phyloP scores from a whole-genome alignment of 176 grass and related monocot species.

The Carex cristatella region DNA sequence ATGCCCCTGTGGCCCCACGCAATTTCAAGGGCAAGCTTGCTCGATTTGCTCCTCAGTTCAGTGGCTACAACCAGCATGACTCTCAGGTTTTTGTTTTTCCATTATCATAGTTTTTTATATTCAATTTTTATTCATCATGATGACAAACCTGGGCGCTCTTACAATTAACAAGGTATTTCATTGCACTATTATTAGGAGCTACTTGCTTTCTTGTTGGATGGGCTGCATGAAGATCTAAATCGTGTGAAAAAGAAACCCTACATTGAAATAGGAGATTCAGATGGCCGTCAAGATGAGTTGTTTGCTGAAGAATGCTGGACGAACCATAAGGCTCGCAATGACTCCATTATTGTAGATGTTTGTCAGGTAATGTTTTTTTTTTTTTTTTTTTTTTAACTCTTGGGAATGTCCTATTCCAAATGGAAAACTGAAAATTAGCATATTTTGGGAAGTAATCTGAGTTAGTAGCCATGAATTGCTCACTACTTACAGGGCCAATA shows the following conservation, averaged over 20 bases:
- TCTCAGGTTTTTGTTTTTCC: conserved; percentile 63
- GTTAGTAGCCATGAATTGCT: conserved; percentile 19
- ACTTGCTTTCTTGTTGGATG: conserved; percentile 96
- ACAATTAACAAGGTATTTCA: background rate
- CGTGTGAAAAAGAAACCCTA: conserved; percentile 96
- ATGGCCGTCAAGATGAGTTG: conserved; percentile 78
- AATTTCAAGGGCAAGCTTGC: conserved; percentile 86
- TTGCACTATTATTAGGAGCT: conserved; percentile 60
- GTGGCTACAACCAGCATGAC: conserved; percentile 99
- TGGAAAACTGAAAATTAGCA: background rate
- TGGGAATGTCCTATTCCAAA: background rate
- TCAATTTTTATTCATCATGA: background rate
- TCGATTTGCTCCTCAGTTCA: conserved; percentile 94
- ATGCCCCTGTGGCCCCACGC: conserved; percentile 73
- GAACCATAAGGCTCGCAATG: conserved; percentile 91
- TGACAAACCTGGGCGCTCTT: background rate
- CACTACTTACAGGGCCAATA: conserved; percentile 79
- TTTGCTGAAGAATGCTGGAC: conserved; percentile 93
- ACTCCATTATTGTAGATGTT: conserved; percentile 97
- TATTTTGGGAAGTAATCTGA: background rate
- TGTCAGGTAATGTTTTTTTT: conserved; percentile 53
- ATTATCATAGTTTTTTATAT: background rate
- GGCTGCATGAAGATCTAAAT: conserved; percentile 98
- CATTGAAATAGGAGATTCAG: conserved; percentile 89
- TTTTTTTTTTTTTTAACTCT: too few species aligned